These are phyloP conservation scores for Sanghuangporus baumii DNA, from an alignment of 1,284 basidiomycete genomes.

Conservation along the genomic window DNA sequence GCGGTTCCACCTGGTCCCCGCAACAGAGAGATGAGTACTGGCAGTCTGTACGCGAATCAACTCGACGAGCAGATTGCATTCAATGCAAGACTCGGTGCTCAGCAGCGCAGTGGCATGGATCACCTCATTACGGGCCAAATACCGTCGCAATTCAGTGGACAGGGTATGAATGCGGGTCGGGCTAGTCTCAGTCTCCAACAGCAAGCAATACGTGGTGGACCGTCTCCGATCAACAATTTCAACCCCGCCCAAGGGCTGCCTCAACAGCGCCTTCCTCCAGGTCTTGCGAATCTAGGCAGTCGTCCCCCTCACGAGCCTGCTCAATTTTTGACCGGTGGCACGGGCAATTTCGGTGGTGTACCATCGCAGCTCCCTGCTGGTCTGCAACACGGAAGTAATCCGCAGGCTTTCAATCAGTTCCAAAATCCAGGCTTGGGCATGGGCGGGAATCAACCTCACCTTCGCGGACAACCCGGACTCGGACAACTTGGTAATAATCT, in stretches of 20 bases:
- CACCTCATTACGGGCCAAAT: slow-evolving; percentile 49
- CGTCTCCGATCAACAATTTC: slow-evolving; percentile 52
- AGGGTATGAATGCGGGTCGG: slow-evolving; percentile 39
- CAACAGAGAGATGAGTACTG: slow-evolving; percentile 45
- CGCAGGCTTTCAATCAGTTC: slow-evolving; percentile 51
- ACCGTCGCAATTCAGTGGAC: slow-evolving; percentile 43
- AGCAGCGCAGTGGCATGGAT: slow-evolving; percentile 48
- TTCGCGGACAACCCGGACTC: slow-evolving; percentile 43
- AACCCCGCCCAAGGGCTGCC: slow-evolving; percentile 39
- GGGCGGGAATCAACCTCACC: slow-evolving; percentile 38
- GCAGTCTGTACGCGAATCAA: slow-evolving; percentile 48
- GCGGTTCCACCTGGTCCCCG: slow-evolving; percentile 45
- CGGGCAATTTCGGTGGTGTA: slow-evolving; percentile 32
- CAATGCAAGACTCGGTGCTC: slow-evolving; percentile 44
- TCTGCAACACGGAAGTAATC: slow-evolving; percentile 41
- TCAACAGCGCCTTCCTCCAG: slow-evolving; percentile 68
- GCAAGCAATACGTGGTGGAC: slow-evolving; percentile 60
- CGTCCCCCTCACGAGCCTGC: slow-evolving; percentile 72
- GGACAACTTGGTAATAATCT: slow-evolving; percentile 47
- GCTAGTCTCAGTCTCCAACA: slow-evolving; percentile 52
- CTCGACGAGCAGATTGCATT: slow-evolving; percentile 45
- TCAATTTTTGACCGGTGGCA: slow-evolving; percentile 46
- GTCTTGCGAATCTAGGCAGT: slow-evolving; percentile 74
- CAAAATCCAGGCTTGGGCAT: slow-evolving; percentile 39
- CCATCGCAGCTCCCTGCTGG: slow-evolving; percentile 40